phyloP scores from a whole-genome alignment of 345 rosid species.

The Eucalyptus victrix region DNA sequence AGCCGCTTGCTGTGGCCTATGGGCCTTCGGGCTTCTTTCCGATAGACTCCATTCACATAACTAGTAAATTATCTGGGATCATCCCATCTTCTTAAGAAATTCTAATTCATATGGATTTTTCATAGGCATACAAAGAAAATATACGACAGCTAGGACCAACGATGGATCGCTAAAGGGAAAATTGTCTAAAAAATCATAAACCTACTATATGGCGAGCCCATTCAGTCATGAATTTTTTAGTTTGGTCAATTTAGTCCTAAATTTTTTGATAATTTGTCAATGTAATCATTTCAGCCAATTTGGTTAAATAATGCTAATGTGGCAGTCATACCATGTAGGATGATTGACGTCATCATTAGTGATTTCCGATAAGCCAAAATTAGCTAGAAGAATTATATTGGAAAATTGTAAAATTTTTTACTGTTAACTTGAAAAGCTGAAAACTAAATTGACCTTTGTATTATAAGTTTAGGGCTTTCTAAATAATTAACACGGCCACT shows the following conservation, averaged over 20 bases:
- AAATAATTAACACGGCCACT: neutral
- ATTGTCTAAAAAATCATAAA: neutral
- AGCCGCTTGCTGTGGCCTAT: neutral
- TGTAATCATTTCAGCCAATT: rapidly evolving
- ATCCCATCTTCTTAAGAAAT: neutral
- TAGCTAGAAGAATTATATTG: neutral
- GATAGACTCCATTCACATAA: neutral
- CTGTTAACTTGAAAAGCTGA: neutral
- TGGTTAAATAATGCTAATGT: neutral
- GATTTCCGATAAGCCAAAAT: neutral
- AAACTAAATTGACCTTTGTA: neutral
- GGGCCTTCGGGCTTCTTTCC: neutral
- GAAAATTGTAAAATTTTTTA: neutral
- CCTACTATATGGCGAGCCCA: rapidly evolving
- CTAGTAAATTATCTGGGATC: neutral
- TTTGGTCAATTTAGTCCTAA: neutral
- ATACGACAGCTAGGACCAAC: neutral
- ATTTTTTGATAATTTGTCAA: neutral
- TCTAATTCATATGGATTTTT: neutral
- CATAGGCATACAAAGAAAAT: neutral
- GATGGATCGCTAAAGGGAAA: neutral
- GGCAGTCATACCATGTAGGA: neutral
- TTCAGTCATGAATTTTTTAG: neutral
- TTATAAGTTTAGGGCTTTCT: neutral
- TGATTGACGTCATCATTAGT: rapidly evolving